phyloP scores from a whole-genome alignment of 2,329 filamentous ascomycete genomes.

The Bipolaris cookei region DNA sequence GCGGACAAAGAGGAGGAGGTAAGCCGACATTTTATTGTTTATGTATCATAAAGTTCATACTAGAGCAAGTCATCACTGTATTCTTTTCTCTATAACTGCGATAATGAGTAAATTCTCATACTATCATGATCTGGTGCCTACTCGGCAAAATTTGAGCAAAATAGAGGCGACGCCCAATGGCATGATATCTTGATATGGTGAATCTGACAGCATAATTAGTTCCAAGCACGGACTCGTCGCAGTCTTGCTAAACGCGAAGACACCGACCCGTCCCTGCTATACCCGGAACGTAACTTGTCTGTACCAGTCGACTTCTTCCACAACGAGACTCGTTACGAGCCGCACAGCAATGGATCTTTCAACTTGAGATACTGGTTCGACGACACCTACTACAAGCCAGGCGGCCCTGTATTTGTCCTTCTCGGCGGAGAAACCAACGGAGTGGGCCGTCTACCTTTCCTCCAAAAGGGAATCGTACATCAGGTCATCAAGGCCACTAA shows the following conservation, averaged over 20 bases:
- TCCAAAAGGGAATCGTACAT: slow-evolving; percentile 79
- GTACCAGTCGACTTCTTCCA: slow-evolving; percentile 81
- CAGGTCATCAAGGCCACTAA: slow-evolving; percentile 69
- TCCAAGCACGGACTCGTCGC: slow-evolving; percentile 23
- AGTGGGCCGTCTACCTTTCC: slow-evolving; percentile 67
- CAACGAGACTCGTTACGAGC: slow-evolving; percentile 77
- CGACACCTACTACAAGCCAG: slow-evolving; percentile 72
- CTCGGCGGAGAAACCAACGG: slow-evolving; percentile 73
- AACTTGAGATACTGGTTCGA: slow-evolving; percentile 84
- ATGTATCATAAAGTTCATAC: not conserved
- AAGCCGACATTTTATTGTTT: slow-evolving; percentile 8
- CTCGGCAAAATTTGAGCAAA: not conserved
- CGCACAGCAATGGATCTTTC: slow-evolving; percentile 73
- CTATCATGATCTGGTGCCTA: not conserved
- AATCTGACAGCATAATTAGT: slow-evolving; percentile 20
- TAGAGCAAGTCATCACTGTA: not conserved
- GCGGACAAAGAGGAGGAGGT: slow-evolving; percentile 34
- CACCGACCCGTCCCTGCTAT: slow-evolving; percentile 48
- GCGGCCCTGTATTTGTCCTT: slow-evolving; percentile 82
- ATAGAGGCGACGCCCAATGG: not conserved
- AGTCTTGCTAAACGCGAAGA: slow-evolving; percentile 38
- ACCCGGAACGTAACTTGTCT: slow-evolving; percentile 59
- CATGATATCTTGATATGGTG: not conserved
- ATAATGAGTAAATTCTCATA: too few species aligned
- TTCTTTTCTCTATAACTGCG: too few species aligned